Conservation (phyloP, 495 filamentous ascomycete genomes). For the Penicillium fimorum region DNA sequence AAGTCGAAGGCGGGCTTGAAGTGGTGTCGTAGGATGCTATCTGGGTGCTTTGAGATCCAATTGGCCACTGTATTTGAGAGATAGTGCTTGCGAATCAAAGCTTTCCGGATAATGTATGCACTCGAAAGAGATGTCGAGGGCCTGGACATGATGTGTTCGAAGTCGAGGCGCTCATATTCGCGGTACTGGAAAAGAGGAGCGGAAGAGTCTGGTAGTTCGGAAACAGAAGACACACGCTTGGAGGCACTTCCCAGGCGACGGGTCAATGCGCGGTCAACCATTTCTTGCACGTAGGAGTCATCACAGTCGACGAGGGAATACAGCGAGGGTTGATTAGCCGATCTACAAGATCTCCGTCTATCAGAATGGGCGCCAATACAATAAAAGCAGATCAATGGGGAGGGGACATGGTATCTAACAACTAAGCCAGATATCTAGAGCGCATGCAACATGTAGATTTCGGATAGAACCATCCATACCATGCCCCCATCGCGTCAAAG, state of each 20-base stretch:
- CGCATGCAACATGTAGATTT: constrained; percentile 29
- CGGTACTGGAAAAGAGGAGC: constrained; percentile 72
- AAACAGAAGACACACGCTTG: constrained; percentile 45
- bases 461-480: constrained; percentile 20
- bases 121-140: constrained; percentile 63
- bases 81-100: constrained; percentile 95
- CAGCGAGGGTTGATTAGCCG: constrained; percentile 44
- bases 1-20: constrained; percentile 77
- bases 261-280: constrained; percentile 70
- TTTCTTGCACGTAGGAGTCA: constrained; percentile 79
- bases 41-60: constrained; percentile 80
- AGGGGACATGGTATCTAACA: constrained; percentile 27
- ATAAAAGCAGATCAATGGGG: constrained; percentile 18
- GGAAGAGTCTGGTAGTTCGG: constrained; percentile 41
- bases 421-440: constrained; percentile 34
- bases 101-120: constrained; percentile 92
- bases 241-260: constrained; percentile 53
- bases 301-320: constrained; percentile 81
- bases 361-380: constrained; percentile 31
- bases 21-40: constrained; percentile 61
- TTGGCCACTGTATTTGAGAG: constrained; percentile 73
- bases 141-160: constrained; percentile 64
- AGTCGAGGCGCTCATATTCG: constrained; percentile 83
- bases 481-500: constrained; percentile 26
- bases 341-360: constrained; percentile 41